Evolutionary conservation across 2,329 filamentous ascomycete species (phyloP).

Genomic region (Aspergillus aculeatinus): DNA sequence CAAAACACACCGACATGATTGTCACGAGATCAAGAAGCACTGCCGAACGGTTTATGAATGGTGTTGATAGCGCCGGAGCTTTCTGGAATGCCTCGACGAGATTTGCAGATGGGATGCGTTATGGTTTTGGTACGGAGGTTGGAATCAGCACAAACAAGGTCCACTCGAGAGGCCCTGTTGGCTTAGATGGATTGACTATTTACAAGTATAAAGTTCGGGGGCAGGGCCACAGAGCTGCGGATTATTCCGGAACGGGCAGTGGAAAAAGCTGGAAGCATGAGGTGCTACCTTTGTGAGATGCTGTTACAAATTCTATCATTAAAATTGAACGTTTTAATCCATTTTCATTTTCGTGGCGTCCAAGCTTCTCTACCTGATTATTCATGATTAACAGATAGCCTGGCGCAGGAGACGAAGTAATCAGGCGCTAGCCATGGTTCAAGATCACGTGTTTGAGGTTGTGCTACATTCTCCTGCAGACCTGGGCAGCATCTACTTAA

Average conservation of each 20-base stretch:
- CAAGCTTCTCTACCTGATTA: slow-evolving; percentile 15
- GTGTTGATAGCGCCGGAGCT: slow-evolving; percentile 83
- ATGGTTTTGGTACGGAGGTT: slow-evolving; percentile 96
- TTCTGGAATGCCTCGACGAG: slow-evolving; percentile 97
- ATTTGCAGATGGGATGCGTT: slow-evolving; percentile 94
- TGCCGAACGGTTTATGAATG: slow-evolving; percentile 79
- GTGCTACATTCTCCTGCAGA: background rate
- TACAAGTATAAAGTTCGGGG: slow-evolving; percentile 95
- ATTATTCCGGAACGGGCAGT: slow-evolving; percentile 60
- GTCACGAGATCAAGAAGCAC: slow-evolving; percentile 66
- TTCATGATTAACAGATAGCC: background rate
- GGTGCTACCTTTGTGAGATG: slow-evolving; percentile 37
- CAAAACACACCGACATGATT: slow-evolving; percentile 91
- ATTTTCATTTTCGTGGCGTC: slow-evolving; percentile 18
- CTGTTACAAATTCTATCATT: background rate
- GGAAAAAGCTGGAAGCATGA: slow-evolving; percentile 59
- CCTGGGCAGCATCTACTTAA: background rate
- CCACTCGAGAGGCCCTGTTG: slow-evolving; percentile 88
- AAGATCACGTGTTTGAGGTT: background rate
- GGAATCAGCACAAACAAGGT: slow-evolving; percentile 99
- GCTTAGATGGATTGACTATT: slow-evolving; percentile 90
- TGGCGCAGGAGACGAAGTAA: background rate
- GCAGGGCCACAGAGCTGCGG: slow-evolving; percentile 74
- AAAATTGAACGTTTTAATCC: slow-evolving; percentile 7
- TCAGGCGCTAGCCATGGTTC: background rate